These are phyloP conservation scores for Talaromyces nanjingensis DNA, from an alignment of 495 filamentous ascomycete species.

Conservation along the genomic window DNA sequence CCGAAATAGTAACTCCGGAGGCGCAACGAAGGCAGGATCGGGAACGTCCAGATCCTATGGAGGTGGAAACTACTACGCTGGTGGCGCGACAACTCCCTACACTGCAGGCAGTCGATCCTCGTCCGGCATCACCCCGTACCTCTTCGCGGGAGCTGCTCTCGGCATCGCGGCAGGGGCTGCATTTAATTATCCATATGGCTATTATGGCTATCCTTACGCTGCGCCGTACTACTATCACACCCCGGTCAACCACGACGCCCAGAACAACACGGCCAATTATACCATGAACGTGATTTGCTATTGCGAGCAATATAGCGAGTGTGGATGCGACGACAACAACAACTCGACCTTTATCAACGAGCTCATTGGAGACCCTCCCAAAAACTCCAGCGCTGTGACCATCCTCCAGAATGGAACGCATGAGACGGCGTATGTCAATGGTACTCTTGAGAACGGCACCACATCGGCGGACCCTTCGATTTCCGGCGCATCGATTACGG, in stretches of 20 bases:
- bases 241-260: constrained; percentile 47
- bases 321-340: constrained; percentile 76
- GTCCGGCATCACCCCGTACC: constrained; percentile 49
- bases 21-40: constrained; percentile 58
- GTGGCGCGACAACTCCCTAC: constrained; percentile 69
- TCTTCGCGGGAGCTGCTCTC: constrained; percentile 51
- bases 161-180: constrained; percentile 53
- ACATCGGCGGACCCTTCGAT: constrained; percentile 45
- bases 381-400: constrained; percentile 62
- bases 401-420: constrained; percentile 63
- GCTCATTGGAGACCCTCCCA: constrained; percentile 59
- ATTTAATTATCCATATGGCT: constrained; percentile 48
- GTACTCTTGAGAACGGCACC: constrained; percentile 79
- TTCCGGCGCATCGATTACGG: constrained; percentile 9
- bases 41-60: constrained; percentile 55
- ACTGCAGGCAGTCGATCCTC: constrained; percentile 49
- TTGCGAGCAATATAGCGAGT: constrained; percentile 62
- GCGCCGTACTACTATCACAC: constrained; percentile 50
- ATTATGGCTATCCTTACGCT: constrained; percentile 61
- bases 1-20: constrained; percentile 47
- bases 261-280: constrained; percentile 47
- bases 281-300: constrained; percentile 66
- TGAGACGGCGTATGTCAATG: constrained; percentile 71
- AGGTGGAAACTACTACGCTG: constrained; percentile 67
- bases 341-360: constrained; percentile 48